A percentile compares a stretch with the other conserved stretches of the same genome.
phyloP scores from a whole-genome alignment of 257 asterid species.

The Mitragyna speciosa region DNA sequence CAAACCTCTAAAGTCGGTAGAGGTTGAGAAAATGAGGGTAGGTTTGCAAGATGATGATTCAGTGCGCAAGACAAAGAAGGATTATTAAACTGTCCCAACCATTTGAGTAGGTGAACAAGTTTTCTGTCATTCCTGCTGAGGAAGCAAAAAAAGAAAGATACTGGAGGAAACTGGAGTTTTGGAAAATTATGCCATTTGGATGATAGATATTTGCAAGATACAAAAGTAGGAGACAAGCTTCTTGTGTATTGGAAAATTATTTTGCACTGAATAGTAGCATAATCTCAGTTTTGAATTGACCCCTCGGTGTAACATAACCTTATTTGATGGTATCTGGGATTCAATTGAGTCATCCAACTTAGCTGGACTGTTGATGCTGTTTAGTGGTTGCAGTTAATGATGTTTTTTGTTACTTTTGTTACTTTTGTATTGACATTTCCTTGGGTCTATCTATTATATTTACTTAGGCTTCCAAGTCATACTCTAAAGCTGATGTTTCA shows the following conservation, averaged over 20 bases:
- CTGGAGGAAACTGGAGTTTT: too few species aligned
- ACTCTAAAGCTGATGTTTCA: slow-evolving; percentile 68
- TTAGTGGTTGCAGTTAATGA: not conserved
- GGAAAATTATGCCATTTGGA: too few species aligned
- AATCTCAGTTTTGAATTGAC: not conserved
- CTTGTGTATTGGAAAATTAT: not conserved
- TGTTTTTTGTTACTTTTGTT: not conserved
- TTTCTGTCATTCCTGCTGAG: too few species aligned
- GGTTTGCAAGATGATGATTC: too few species aligned
- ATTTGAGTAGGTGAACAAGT: too few species aligned
- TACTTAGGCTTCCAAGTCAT: slow-evolving; percentile 50
- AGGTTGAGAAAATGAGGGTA: too few species aligned
- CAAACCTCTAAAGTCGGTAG: not conserved
- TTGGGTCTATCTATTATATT: slow-evolving; percentile 4
- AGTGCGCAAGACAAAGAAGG: too few species aligned
- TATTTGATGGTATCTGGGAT: not conserved
- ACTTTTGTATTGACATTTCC: slow-evolving; percentile 1
- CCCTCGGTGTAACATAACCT: too few species aligned
- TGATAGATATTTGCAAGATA: too few species aligned
- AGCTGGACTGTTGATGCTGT: not conserved
- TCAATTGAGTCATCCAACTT: not conserved
- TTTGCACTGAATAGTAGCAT: not conserved
- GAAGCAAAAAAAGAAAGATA: too few species aligned
- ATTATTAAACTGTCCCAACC: too few species aligned
- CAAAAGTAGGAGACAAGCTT: not conserved